phyloP scores from a whole-genome alignment of 345 rosid species.

The Litchi chinensis region DNA sequence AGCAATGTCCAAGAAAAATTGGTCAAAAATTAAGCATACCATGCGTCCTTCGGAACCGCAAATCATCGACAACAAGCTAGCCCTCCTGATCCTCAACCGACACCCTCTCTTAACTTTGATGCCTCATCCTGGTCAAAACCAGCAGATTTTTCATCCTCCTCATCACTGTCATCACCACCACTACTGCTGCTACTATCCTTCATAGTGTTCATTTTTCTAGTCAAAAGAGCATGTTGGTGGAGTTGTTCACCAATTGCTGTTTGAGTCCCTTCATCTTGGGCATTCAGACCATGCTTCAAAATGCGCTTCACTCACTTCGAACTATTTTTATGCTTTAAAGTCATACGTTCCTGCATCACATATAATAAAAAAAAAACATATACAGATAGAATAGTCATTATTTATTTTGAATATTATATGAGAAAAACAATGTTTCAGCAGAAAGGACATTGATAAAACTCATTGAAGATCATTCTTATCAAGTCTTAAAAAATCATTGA shows the following conservation, averaged over 20 bases:
- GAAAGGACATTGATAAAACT: neutral
- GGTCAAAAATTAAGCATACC: too few relatives aligned
- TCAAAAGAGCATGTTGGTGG: slow-evolving; percentile 65
- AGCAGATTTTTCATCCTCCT: slow-evolving; percentile 33
- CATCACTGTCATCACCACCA: slow-evolving; percentile 69
- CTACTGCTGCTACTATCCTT: slow-evolving; percentile 71
- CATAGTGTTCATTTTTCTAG: slow-evolving; percentile 81
- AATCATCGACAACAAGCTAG: too few relatives aligned
- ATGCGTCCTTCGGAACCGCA: neutral
- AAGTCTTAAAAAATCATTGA: neutral
- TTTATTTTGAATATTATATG: neutral
- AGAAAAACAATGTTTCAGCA: neutral
- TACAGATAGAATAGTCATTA: neutral
- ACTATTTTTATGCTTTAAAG: slow-evolving; percentile 75
- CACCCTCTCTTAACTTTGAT: slow-evolving; percentile 33
- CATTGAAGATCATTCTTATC: neutral
- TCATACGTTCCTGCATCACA: slow-evolving; percentile 74
- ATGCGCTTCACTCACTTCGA: slow-evolving; percentile 83
- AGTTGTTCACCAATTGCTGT: slow-evolving; percentile 88
- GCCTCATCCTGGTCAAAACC: slow-evolving; percentile 57
- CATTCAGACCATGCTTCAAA: slow-evolving; percentile 65
- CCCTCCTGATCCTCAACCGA: too few relatives aligned
- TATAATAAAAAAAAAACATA: neutral
- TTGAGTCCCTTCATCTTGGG: slow-evolving; percentile 80
- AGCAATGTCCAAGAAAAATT: too few relatives aligned